Conservation (phyloP, 164 flowering plant genomes). For the Sedum album region DNA sequence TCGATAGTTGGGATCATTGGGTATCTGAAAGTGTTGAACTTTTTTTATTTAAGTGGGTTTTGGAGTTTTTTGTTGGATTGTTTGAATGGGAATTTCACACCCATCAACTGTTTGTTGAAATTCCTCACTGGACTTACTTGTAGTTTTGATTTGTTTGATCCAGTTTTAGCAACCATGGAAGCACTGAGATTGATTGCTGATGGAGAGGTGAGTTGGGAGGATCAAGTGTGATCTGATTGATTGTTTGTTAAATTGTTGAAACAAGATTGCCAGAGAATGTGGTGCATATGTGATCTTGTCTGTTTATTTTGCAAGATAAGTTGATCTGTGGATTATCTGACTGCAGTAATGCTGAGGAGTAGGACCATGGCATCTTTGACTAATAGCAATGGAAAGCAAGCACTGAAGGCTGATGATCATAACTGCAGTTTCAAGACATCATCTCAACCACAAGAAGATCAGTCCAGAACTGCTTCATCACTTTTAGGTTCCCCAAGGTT, state of each 20-base stretch:
- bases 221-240: neutral
- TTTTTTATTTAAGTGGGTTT: neutral
- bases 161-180: neutral
- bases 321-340: slow-evolving; percentile 6
- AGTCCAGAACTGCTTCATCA: neutral
- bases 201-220: neutral
- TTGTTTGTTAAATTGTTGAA: neutral
- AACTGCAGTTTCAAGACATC: slow-evolving; percentile 5
- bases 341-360: slow-evolving; percentile 2
- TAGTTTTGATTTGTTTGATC: neutral
- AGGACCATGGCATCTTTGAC: slow-evolving; percentile 8
- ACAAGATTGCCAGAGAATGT: neutral
- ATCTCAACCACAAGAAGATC: slow-evolving; percentile 3
- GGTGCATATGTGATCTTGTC: neutral
- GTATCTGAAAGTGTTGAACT: neutral
- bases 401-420: slow-evolving; percentile 5
- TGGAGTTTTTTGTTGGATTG: neutral
- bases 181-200: slow-evolving; percentile 1
- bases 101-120: neutral
- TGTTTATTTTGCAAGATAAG: neutral
- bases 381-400: neutral
- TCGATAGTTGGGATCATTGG: neutral
- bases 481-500: slow-evolving; percentile 8
- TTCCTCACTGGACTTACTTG: neutral
- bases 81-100: neutral